phyloP scores from a whole-genome alignment of 2,329 filamentous ascomycete genomes.

The Saccharata proteae region DNA sequence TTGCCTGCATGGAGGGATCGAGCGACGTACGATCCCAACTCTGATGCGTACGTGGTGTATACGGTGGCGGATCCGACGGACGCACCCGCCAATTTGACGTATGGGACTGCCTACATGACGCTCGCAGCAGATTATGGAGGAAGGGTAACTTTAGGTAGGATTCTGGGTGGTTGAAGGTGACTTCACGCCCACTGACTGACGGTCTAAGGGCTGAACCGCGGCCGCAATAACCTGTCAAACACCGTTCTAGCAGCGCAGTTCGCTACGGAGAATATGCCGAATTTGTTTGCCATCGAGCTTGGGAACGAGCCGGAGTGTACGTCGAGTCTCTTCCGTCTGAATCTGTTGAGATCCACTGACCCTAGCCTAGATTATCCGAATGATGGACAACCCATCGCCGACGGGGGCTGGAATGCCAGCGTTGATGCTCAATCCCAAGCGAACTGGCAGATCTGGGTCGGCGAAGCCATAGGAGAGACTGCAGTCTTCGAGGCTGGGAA shows the following conservation, averaged over 20 bases:
- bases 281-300: constrained; percentile 42
- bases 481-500: constrained; percentile 18
- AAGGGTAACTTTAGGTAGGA: constrained; percentile 33
- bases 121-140: constrained; percentile 39
- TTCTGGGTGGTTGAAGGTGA: no score
- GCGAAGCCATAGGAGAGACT: constrained; percentile 16
- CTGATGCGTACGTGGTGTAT: constrained; percentile 38
- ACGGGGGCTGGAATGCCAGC: constrained; percentile 1
- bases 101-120: constrained; percentile 40
- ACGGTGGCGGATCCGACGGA: constrained; percentile 35
- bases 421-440: constrained; percentile 22
- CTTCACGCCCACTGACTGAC: no score
- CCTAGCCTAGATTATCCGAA: neutral
- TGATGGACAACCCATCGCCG: constrained; percentile 1
- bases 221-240: constrained; percentile 41
- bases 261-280: constrained; percentile 33
- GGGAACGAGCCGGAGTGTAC: constrained; percentile 47
- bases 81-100: constrained; percentile 39
- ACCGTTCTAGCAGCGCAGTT: constrained; percentile 40
- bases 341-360: neutral
- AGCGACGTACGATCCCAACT: constrained; percentile 37
- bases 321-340: constrained; percentile 5
- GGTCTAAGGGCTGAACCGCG: constrained; percentile 36
- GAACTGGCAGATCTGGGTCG: constrained; percentile 22
- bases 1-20: constrained; percentile 30